Conservation (phyloP, 176 grass and related monocot genomes). For the Calamus simplicifolius region DNA sequence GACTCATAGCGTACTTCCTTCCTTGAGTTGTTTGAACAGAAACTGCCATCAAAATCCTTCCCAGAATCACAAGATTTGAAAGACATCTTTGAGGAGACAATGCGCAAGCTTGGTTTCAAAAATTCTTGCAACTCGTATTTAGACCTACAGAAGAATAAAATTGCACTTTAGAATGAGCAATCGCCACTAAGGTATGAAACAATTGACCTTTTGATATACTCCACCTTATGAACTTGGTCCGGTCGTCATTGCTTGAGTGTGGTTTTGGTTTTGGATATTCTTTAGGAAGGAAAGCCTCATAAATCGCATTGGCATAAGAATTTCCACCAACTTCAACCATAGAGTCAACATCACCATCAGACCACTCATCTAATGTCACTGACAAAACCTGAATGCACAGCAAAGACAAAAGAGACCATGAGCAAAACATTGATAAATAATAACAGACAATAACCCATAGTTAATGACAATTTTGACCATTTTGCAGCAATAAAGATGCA, state of each 20-base stretch:
- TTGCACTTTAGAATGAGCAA: not conserved
- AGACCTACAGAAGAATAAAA: constrained; percentile 34
- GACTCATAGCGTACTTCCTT: constrained; percentile 41
- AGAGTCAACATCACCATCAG: constrained; percentile 76
- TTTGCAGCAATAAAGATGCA: too few relatives aligned
- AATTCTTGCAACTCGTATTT: constrained; percentile 97
- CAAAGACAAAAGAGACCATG: constrained; percentile 10
- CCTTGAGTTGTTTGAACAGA: constrained; percentile 39
- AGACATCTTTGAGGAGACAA: constrained; percentile 62
- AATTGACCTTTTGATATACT: not conserved
- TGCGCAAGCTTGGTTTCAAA: constrained; percentile 97
- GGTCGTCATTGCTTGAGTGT: constrained; percentile 65
- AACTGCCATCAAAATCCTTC: constrained; percentile 34
- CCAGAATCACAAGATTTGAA: constrained; percentile 62
- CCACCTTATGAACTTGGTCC: constrained; percentile 88
- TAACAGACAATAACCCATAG: too few relatives aligned
- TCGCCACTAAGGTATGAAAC: not conserved
- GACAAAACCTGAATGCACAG: constrained; percentile 64
- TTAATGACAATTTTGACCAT: too few relatives aligned
- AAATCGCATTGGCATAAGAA: constrained; percentile 99
- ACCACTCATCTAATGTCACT: constrained; percentile 92
- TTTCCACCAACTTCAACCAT: constrained; percentile 98
- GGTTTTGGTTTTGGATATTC: constrained; percentile 73
- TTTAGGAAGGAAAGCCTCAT: constrained; percentile 95
- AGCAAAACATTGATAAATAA: not conserved